These are phyloP conservation scores for Elsinoe perseae DNA, from an alignment of 2,329 filamentous ascomycete species.

Conservation along the genomic window DNA sequence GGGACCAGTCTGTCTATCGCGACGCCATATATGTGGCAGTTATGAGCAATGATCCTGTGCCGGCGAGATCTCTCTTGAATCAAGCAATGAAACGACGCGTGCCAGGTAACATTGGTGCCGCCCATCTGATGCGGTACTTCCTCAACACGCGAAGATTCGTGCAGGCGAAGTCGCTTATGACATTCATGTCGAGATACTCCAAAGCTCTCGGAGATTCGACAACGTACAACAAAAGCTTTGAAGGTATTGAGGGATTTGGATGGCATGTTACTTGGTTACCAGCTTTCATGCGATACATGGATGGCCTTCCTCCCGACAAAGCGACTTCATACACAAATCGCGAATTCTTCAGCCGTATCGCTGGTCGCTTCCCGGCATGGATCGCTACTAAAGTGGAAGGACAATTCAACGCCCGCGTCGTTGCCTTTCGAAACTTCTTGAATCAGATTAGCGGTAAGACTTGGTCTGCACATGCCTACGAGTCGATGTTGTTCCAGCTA, in stretches of 20 bases:
- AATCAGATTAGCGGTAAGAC: neutral
- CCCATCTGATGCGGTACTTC: neutral
- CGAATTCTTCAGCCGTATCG: neutral
- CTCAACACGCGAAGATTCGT: neutral
- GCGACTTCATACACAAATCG: neutral
- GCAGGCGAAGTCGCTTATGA: neutral
- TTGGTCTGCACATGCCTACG: neutral
- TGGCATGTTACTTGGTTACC: neutral
- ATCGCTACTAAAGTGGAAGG: neutral
- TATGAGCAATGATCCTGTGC: neutral
- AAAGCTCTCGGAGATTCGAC: neutral
- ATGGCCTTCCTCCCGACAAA: neutral
- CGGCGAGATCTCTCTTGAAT: neutral
- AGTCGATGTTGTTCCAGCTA: constrained; percentile 3
- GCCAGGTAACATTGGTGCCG: neutral
- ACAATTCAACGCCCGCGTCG: neutral
- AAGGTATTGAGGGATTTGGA: neutral
- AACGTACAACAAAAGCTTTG: neutral
- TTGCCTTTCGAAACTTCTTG: neutral
- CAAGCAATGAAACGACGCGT: neutral
- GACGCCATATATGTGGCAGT: neutral
- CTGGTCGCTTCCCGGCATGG: neutral
- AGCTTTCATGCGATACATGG: neutral
- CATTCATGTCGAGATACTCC: neutral
- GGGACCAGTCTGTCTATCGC: neutral